A percentile compares a stretch with the other conserved stretches of the same genome.
phyloP scores from a whole-genome alignment of 2,329 filamentous ascomycete species.

The Aspergillus latus region DNA sequence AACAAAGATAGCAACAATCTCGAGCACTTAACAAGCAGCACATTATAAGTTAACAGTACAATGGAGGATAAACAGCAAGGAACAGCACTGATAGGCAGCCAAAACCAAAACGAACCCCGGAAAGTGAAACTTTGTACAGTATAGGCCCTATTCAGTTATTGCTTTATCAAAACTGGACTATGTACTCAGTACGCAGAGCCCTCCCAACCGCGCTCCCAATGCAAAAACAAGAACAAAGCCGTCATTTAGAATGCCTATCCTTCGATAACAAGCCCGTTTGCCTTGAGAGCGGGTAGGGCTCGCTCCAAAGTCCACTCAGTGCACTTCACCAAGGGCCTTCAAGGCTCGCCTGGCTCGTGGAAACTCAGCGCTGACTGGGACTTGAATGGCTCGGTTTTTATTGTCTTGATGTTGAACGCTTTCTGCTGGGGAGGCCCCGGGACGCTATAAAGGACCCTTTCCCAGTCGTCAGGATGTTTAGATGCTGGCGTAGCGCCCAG shows the following conservation, averaged over 20 bases:
- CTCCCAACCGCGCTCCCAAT: too few relatives aligned
- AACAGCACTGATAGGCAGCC: too few relatives aligned
- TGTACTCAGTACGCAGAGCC: too few relatives aligned
- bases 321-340: conserved; percentile 14
- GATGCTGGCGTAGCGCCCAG: conserved; percentile 10
- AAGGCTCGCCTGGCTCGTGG: conserved; percentile 6
- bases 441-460: neutral
- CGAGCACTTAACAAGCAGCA: too few relatives aligned
- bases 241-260: neutral
- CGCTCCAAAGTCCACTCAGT: conserved; percentile 18
- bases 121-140: too few relatives aligned
- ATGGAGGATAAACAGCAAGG: too few relatives aligned
- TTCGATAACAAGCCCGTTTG: neutral
- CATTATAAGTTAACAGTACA: too few relatives aligned
- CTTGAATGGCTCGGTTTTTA: conserved; percentile 19
- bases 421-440: conserved; percentile 17
- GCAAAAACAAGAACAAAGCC: too few relatives aligned
- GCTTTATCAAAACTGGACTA: too few relatives aligned
- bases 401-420: conserved; percentile 13
- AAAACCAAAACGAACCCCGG: too few relatives aligned
- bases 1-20: too few relatives aligned
- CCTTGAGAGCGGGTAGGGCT: conserved; percentile 15
- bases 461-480: conserved; percentile 6
- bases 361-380: conserved; percentile 4
- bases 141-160: too few relatives aligned